phyloP scores from a whole-genome alignment of 345 rosid genomes.

The Populus euphratica region DNA sequence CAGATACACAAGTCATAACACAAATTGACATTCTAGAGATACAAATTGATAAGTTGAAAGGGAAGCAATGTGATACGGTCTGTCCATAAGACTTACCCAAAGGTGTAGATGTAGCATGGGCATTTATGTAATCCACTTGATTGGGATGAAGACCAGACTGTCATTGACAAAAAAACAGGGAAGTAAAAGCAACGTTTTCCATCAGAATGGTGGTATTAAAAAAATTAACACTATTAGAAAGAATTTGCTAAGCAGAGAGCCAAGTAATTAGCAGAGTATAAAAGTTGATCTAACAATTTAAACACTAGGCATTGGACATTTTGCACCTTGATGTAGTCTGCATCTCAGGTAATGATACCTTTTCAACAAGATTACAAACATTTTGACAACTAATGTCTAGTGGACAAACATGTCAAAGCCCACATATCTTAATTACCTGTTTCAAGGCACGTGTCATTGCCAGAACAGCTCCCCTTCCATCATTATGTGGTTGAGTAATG shows the following conservation, averaged over 20 bases:
- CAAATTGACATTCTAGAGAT: neutral
- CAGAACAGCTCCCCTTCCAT: constrained; percentile 90
- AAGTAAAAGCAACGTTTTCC: constrained; percentile 9
- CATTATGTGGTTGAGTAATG: constrained; percentile 83
- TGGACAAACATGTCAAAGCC: neutral
- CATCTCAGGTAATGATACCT: neutral
- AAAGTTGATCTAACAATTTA: constrained; percentile 1
- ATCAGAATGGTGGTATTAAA: neutral
- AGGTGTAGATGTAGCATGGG: constrained; percentile 96
- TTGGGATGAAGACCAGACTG: constrained; percentile 74
- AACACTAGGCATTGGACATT: neutral
- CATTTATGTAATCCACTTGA: constrained; percentile 84
- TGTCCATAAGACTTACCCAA: constrained; percentile 48
- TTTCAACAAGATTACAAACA: neutral
- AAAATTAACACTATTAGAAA: neutral
- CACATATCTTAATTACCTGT: constrained; percentile 44
- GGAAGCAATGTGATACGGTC: constrained; percentile 17
- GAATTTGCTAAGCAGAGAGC: neutral
- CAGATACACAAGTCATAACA: neutral
- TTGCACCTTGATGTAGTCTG: neutral
- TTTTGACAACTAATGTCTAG: neutral
- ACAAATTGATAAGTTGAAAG: neutral
- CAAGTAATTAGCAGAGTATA: neutral
- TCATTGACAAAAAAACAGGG: constrained; percentile 21
- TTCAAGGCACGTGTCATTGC: constrained; percentile 79